These are phyloP conservation scores for Warburgia ugandensis DNA, from an alignment of 164 flowering plant genomes.

Conservation along the genomic window DNA sequence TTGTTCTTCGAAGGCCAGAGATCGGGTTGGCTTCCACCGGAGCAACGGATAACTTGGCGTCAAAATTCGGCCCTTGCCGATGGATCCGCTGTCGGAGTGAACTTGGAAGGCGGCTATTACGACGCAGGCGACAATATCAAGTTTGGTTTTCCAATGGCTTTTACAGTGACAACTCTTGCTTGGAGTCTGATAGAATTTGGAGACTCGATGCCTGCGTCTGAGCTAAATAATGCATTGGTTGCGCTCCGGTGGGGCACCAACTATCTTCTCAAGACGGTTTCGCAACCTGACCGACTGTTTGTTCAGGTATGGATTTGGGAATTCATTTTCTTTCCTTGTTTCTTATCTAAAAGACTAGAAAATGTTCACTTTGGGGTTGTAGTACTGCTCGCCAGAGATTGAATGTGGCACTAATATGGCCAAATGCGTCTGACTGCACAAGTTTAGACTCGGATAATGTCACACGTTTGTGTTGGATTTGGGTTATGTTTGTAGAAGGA, in stretches of 20 bases:
- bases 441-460: too few species aligned
- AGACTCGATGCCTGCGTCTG: slow-evolving; percentile 57
- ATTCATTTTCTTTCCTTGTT: too few species aligned
- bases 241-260: slow-evolving; percentile 84
- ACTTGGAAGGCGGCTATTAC: slow-evolving; percentile 88
- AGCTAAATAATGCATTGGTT: slow-evolving; percentile 49
- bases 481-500: too few species aligned
- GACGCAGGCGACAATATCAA: slow-evolving; percentile 95
- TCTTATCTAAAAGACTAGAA: too few species aligned
- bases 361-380: too few species aligned
- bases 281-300: slow-evolving; percentile 52
- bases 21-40: slow-evolving; percentile 65
- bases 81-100: slow-evolving; percentile 39
- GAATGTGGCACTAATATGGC: too few species aligned
- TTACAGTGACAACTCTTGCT: slow-evolving; percentile 80
- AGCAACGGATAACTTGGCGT: slow-evolving; percentile 68
- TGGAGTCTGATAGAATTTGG: slow-evolving; percentile 95
- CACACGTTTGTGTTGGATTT: too few species aligned
- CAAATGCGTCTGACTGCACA: too few species aligned
- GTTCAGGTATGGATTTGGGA: too few species aligned
- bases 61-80: slow-evolving; percentile 69
- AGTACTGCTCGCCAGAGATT: too few species aligned
- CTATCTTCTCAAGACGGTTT: slow-evolving; percentile 73
- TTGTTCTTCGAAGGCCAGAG: slow-evolving; percentile 91
- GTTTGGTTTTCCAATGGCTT: slow-evolving; percentile 92